Evolutionary conservation across 441 rosid genomes (phyloP).

Genomic region (Breynia disticha): DNA sequence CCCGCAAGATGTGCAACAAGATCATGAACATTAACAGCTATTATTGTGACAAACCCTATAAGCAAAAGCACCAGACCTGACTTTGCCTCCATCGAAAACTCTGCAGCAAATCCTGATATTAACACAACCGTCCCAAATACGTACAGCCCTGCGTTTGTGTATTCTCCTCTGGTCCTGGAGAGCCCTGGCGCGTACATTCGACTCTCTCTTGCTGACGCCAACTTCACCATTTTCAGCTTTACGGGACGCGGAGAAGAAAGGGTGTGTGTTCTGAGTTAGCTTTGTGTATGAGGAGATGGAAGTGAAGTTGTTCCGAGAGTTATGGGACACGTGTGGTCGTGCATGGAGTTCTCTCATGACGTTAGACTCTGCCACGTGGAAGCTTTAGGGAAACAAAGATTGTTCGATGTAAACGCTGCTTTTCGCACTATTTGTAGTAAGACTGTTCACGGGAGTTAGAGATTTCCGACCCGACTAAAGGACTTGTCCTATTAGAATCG

Average conservation of each 20-base stretch:
- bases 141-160: slow-evolving; percentile 64
- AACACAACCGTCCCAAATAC: slow-evolving; percentile 51
- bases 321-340: slow-evolving; percentile 37
- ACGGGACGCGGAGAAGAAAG: background rate
- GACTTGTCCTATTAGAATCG: too few species aligned
- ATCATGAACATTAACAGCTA: slow-evolving; percentile 55
- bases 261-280: background rate
- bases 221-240: slow-evolving; percentile 53
- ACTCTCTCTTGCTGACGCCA: slow-evolving; percentile 67
- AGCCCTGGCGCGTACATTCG: slow-evolving; percentile 56
- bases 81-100: slow-evolving; percentile 53
- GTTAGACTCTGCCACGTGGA: slow-evolving; percentile 13
- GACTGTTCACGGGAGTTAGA: too few species aligned
- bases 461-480: too few species aligned
- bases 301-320: background rate
- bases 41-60: slow-evolving; percentile 39
- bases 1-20: slow-evolving; percentile 73
- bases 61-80: slow-evolving; percentile 61
- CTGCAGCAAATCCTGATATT: slow-evolving; percentile 44
- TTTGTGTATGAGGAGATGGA: background rate
- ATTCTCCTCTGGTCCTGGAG: slow-evolving; percentile 50
- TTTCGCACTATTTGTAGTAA: too few species aligned
- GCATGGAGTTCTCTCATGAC: slow-evolving; percentile 34
- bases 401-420: background rate
- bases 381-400: background rate